These are phyloP conservation scores for Suhomyces guaymorum DNA, from an alignment of 1,139 yeast species.

Conservation along the genomic window DNA sequence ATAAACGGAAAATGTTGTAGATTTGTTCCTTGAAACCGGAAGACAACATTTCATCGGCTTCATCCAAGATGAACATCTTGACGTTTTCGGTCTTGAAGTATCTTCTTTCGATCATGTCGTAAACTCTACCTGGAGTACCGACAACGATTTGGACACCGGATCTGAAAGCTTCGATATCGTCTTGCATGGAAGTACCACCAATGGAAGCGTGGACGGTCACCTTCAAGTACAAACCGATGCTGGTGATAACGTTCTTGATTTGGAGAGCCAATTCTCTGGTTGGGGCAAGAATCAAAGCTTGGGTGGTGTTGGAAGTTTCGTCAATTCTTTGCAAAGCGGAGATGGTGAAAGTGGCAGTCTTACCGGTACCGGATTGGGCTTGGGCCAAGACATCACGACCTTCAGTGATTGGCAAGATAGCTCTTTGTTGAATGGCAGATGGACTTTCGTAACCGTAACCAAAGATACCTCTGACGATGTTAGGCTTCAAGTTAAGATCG, in stretches of 20 bases:
- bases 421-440: constrained; percentile 98
- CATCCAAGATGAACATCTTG: constrained; percentile 97
- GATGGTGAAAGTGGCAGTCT: constrained; percentile 98
- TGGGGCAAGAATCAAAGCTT: constrained; percentile 95
- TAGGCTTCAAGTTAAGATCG: constrained; percentile 80
- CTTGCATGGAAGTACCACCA: constrained; percentile 94
- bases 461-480: constrained; percentile 83
- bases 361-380: constrained; percentile 99
- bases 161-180: constrained; percentile 89
- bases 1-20: constrained; percentile 90
- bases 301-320: constrained; percentile 72
- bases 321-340: constrained; percentile 95
- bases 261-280: constrained; percentile 98
- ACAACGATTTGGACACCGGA: constrained; percentile 95
- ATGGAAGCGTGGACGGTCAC: constrained; percentile 96
- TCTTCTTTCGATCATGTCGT: constrained; percentile 95
- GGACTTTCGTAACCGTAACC: constrained; percentile 98
- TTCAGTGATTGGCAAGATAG: constrained; percentile 93
- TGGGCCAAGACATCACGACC: constrained; percentile 98
- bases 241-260: constrained; percentile 93
- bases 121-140: constrained; percentile 99
- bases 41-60: constrained; percentile 98
- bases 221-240: constrained; percentile 91
- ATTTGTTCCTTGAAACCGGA: constrained; percentile 98
- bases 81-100: constrained; percentile 84